phyloP scores from a whole-genome alignment of 257 asterid genomes.

The Nicotiana noctiflora region DNA sequence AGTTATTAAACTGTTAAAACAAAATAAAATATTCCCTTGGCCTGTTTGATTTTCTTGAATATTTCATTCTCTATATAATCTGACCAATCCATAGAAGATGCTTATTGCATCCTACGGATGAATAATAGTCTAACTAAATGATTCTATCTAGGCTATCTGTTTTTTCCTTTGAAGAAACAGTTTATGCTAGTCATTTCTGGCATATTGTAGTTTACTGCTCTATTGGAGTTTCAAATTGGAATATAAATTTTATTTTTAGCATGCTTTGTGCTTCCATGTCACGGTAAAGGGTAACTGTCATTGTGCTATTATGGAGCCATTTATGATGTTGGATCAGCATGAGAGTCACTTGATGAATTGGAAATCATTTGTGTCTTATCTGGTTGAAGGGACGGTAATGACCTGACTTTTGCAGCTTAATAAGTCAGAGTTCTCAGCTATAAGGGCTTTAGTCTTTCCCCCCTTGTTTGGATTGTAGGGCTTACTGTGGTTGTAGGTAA shows the following conservation, averaged over 20 bases:
- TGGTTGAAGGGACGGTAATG: neutral
- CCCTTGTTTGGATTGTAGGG: neutral
- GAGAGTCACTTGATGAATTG: neutral
- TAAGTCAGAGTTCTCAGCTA: neutral
- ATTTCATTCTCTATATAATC: neutral
- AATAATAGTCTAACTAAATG: neutral
- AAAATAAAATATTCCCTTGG: neutral
- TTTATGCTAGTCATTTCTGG: neutral
- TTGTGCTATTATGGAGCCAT: neutral
- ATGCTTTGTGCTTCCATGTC: neutral
- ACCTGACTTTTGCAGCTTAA: neutral
- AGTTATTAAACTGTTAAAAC: neutral
- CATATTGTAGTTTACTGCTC: neutral
- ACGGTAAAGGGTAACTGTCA: neutral
- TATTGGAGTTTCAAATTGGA: neutral
- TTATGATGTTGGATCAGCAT: neutral
- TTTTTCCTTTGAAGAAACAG: neutral
- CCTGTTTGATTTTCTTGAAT: neutral
- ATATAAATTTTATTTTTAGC: neutral
- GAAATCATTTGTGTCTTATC: neutral
- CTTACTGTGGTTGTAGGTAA: neutral
- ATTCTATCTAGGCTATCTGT: neutral
- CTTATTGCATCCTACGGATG: neutral
- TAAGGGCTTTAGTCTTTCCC: conserved; percentile 1
- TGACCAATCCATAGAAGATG: neutral